These are phyloP conservation scores for Crithidia bombi DNA, from an alignment of 208 protist species.

Conservation along the genomic window DNA sequence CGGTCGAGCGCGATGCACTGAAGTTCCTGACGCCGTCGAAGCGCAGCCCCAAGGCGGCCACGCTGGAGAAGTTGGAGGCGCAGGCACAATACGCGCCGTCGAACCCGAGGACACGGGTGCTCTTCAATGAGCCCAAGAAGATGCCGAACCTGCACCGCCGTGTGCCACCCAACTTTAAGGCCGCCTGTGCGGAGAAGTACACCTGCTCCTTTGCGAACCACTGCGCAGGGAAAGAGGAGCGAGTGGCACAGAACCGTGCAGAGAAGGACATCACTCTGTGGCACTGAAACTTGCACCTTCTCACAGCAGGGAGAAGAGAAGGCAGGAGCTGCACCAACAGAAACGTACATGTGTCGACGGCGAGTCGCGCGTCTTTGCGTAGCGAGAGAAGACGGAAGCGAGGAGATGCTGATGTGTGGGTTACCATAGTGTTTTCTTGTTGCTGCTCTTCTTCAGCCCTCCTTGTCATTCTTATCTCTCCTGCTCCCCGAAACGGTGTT, in stretches of 20 bases:
- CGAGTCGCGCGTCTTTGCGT: no score
- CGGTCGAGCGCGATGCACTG: constrained; percentile 29
- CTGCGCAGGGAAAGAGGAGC: constrained; percentile 26
- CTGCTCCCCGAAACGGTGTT: no score
- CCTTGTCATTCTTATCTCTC: no score
- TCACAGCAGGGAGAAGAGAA: no score
- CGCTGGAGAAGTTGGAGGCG: constrained; percentile 32
- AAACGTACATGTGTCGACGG: no score
- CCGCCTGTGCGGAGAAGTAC: constrained; percentile 27
- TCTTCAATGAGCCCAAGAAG: constrained; percentile 33
- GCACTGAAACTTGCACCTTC: no score
- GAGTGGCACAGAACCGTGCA: constrained; percentile 15
- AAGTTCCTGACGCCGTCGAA: constrained; percentile 38
- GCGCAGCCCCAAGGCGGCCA: constrained; percentile 27
- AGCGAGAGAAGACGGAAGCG: no score
- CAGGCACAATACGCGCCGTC: constrained; percentile 31
- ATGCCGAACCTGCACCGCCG: constrained; percentile 49
- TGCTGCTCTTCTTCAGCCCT: no score
- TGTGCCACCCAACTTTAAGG: constrained; percentile 39
- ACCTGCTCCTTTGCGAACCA: constrained; percentile 14
- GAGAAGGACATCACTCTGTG: neutral
- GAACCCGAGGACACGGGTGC: constrained; percentile 28
- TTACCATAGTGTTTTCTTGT: no score
- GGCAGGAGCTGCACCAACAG: no score
- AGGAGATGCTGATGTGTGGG: no score